Evolutionary conservation across 768 basidiomycete genomes (phyloP).

Genomic region (Clavulina sp.): DNA sequence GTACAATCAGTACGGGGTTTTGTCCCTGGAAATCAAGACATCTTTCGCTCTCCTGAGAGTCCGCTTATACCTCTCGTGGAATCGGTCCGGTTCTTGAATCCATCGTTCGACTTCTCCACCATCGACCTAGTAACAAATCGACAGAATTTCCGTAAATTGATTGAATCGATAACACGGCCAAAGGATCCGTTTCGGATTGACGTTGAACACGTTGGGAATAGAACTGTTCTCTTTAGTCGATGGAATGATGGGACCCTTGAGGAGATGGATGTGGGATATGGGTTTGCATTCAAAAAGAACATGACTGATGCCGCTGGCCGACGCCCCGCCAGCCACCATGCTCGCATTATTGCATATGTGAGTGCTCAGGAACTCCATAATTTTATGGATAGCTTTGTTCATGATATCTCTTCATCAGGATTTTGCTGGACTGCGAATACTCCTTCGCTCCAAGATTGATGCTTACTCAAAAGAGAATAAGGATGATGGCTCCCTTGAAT

Average conservation of each 20-base stretch:
- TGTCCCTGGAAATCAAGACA: slow-evolving; percentile 60
- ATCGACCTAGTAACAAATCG: slow-evolving; percentile 44
- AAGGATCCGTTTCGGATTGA: slow-evolving; percentile 58
- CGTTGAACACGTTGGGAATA: slow-evolving; percentile 37
- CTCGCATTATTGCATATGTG: too few species aligned
- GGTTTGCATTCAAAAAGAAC: slow-evolving; percentile 43
- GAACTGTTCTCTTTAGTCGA: slow-evolving; percentile 43
- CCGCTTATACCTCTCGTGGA: slow-evolving; percentile 38
- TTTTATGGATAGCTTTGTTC: background rate
- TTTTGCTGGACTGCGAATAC: background rate
- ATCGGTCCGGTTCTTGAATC: slow-evolving; percentile 30
- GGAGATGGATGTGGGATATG: slow-evolving; percentile 22
- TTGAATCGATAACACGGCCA: slow-evolving; percentile 31
- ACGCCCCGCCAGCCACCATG: too few species aligned
- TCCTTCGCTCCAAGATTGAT: background rate
- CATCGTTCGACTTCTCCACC: slow-evolving; percentile 21
- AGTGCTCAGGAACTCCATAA: background rate
- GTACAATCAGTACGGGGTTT: too few species aligned
- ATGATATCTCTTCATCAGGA: background rate
- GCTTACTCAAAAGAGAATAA: background rate
- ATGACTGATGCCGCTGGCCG: too few species aligned
- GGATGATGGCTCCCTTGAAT: too few species aligned
- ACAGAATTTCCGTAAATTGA: slow-evolving; percentile 44
- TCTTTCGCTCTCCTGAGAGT: slow-evolving; percentile 17
- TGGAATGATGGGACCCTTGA: slow-evolving; percentile 24